A percentile compares a stretch with the other conserved stretches of the same genome.
These are phyloP conservation scores for Lyophyllum semitale DNA, from an alignment of 768 basidiomycete genomes.

Conservation along the genomic window DNA sequence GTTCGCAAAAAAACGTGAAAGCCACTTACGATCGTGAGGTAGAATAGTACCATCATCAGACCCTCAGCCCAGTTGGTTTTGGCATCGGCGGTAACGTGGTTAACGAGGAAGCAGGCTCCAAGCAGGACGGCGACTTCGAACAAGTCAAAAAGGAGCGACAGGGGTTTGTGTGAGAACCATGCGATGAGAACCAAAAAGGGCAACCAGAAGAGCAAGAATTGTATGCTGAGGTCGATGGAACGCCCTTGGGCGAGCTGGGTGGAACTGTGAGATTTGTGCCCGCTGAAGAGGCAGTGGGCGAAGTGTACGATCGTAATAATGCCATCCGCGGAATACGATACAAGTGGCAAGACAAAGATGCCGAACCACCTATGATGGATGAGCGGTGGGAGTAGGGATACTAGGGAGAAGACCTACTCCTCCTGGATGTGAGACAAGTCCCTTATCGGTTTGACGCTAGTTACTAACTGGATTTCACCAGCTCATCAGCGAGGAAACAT, in stretches of 20 bases:
- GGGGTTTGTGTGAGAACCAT: constrained; percentile 63
- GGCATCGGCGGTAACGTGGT: constrained; percentile 73
- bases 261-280: constrained; percentile 41
- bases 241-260: constrained; percentile 60
- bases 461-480: constrained; percentile 48
- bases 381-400: no score
- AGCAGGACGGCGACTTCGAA: constrained; percentile 70
- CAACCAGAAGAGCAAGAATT: constrained; percentile 83
- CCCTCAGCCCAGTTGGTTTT: constrained; percentile 84
- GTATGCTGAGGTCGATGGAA: constrained; percentile 76
- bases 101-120: constrained; percentile 73
- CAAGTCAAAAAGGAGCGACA: constrained; percentile 67
- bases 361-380: constrained; percentile 78
- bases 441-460: constrained; percentile 60
- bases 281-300: constrained; percentile 41
- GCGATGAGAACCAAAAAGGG: constrained; percentile 66
- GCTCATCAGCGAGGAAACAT: neutral
- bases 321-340: constrained; percentile 74
- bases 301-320: constrained; percentile 59
- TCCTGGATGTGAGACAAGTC: constrained; percentile 37
- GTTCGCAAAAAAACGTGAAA: neutral
- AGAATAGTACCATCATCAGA: constrained; percentile 63
- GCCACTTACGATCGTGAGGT: constrained; percentile 56
- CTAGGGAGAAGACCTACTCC: constrained; percentile 46
- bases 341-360: constrained; percentile 66